A percentile compares a stretch with the other conserved stretches of the same genome.
Evolutionary conservation across 2,329 filamentous ascomycete species (phyloP).

Genomic region (Lecanosticta acicola): DNA sequence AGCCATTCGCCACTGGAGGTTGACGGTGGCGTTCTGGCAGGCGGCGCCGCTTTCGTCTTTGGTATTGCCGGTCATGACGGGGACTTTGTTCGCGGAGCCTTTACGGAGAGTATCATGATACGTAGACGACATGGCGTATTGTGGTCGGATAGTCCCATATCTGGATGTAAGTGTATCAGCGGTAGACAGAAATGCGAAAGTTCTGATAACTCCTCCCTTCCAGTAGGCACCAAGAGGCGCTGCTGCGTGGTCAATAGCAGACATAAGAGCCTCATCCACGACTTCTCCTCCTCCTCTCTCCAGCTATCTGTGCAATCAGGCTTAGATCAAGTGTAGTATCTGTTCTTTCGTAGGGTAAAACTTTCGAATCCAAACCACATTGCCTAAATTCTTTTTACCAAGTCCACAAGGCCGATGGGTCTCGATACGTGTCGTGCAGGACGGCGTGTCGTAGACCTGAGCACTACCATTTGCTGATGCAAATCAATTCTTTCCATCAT

Average conservation of each 20-base stretch:
- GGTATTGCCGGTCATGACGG: conserved; percentile 31
- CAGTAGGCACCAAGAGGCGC: no score
- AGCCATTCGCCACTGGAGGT: conserved; percentile 19
- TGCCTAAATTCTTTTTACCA: conserved; percentile 3
- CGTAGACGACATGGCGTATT: conserved; percentile 25
- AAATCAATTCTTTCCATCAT: conserved; percentile 13
- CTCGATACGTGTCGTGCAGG: conserved; percentile 7
- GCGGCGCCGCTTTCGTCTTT: conserved; percentile 28
- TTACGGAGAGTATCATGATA: conserved; percentile 25
- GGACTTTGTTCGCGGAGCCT: conserved; percentile 27
- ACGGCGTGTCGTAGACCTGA: conserved; percentile 15
- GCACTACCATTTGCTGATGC: conserved; percentile 16
- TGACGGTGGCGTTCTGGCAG: conserved; percentile 21
- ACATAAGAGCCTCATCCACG: no score
- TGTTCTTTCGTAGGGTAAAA: conserved; percentile 15
- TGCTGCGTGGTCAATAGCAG: no score
- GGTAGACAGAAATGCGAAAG: no score
- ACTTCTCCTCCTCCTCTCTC: conserved; percentile 2
- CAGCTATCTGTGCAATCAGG: conserved; percentile 8
- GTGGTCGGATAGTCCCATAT: no score
- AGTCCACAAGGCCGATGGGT: conserved; percentile 7
- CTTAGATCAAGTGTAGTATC: conserved; percentile 18
- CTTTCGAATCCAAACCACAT: conserved; percentile 7
- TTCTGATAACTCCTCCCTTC: no score
- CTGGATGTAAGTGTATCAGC: no score